A percentile compares a stretch with the other conserved stretches of the same genome.
phyloP scores from a whole-genome alignment of 2,329 filamentous ascomycete species.

The Fonsecaea monophora region DNA sequence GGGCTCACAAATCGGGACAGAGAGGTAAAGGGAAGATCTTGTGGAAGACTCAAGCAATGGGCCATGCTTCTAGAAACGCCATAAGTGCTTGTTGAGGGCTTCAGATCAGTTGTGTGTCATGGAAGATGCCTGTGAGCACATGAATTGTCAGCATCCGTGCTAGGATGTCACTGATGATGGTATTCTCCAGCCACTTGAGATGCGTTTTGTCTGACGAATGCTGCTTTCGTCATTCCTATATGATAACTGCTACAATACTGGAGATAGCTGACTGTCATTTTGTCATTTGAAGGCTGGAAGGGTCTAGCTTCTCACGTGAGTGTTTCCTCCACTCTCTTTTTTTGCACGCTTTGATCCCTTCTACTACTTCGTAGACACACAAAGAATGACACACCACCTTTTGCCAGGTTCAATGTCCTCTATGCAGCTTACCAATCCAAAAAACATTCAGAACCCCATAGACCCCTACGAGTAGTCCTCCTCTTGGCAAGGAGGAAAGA shows the following conservation, averaged over 20 bases:
- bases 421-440: neutral
- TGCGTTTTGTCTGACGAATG: neutral
- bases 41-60: neutral
- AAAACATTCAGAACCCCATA: neutral
- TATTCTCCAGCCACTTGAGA: neutral
- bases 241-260: neutral
- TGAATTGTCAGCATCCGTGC: neutral
- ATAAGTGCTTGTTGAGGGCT: neutral
- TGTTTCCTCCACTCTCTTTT: neutral
- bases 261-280: neutral
- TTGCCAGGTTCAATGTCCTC: neutral
- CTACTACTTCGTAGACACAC: too few species aligned
- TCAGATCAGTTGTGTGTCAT: neutral
- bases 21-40: neutral
- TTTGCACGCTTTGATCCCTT: too few species aligned
- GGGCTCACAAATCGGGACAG: neutral
- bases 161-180: neutral
- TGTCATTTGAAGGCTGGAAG: neutral
- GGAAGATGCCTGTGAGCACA: neutral
- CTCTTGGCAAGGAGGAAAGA: neutral
- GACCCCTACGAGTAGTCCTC: neutral
- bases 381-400: too few species aligned
- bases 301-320: neutral
- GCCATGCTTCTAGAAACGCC: conserved; percentile 6
- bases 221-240: neutral